Evolutionary conservation across 192 early-diverging fungal genomes (phyloP), one percentile per base, ranked within the genome.

Genomic region (Phycomyces blakesleeanus): DNA sequence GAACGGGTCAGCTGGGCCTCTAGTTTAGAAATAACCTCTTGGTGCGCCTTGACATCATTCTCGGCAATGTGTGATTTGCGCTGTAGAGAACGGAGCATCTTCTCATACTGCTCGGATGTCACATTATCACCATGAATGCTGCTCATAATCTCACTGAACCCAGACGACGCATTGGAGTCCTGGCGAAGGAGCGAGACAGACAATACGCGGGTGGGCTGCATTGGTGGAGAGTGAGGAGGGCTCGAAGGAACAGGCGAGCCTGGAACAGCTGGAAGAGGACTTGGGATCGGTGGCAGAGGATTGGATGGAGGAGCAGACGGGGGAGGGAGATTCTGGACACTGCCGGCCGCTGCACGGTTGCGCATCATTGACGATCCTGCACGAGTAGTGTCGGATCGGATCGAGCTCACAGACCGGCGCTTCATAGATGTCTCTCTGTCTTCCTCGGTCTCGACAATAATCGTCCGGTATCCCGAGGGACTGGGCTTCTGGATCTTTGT

Each of bases 1-100:
- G 78, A 67, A 24, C 78, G 75, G 4, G 74, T 71, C 2, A 85
- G 59, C 5, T 78, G 67, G 10, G 61, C 34, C 49, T 85, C 81
- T 21, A 85, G 59, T 20, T 75, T 75, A n/a, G 50, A 66, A 40
- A 75, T 75, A 1, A 75, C 73, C 21, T 75, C 67, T 54, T 75
- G 73, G 40, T 75, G 73, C 11, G 70, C 70, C 15, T 55, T 52
- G 10, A 72, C 70, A 51, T 69, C 72, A n/a, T 51, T 66, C 65
- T 74, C 66, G 5, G 66, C 67, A 52, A 64, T 51, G 11, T 69
- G 61, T 5, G 63, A 41, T 29, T 74, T 68, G 22, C 59, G 53
- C 26, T 72, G 70, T 21, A 72, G 25, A 3, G 70, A 66, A 6
- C 64, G 70, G 0, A 72, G 41, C 14, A 66, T 47, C 38, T 68